These are phyloP conservation scores for Coffea eugenioides DNA, from an alignment of 257 asterid genomes.

Conservation along the genomic window DNA sequence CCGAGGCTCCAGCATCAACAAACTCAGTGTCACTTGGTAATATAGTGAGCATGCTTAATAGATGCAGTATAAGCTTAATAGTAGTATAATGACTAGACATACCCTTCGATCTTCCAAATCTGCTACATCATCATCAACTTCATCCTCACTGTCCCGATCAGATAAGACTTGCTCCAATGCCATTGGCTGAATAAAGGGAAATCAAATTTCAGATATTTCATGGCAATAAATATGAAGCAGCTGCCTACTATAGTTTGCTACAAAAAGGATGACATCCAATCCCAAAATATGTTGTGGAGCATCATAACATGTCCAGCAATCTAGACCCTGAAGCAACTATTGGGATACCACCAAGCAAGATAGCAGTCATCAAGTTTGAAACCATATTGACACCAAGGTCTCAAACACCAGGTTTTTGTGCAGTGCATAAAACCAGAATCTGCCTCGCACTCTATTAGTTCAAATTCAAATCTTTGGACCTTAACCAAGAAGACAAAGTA, in stretches of 20 bases:
- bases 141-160: slow-evolving; percentile 97
- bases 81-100: background rate
- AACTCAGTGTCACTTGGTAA: background rate
- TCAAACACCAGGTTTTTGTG: background rate
- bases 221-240: slow-evolving; percentile 8
- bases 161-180: slow-evolving; percentile 92
- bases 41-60: background rate
- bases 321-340: background rate
- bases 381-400: background rate
- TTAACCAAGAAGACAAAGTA: background rate
- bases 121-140: slow-evolving; percentile 98
- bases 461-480: background rate
- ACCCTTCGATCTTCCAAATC: slow-evolving; percentile 99
- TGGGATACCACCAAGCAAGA: background rate
- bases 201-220: slow-evolving; percentile 22
- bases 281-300: background rate
- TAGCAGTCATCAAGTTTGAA: background rate
- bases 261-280: background rate
- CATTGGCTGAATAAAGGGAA: slow-evolving; percentile 71
- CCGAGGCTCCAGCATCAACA: background rate
- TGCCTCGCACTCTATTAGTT: background rate
- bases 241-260: background rate
- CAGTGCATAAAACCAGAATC: background rate
- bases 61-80: slow-evolving; percentile 22
- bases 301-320: background rate